Evolutionary conservation across 768 basidiomycete species (phyloP), one percentile per base, ranked within the genome.

Genomic region (Macrolepiota albuminosa): DNA sequence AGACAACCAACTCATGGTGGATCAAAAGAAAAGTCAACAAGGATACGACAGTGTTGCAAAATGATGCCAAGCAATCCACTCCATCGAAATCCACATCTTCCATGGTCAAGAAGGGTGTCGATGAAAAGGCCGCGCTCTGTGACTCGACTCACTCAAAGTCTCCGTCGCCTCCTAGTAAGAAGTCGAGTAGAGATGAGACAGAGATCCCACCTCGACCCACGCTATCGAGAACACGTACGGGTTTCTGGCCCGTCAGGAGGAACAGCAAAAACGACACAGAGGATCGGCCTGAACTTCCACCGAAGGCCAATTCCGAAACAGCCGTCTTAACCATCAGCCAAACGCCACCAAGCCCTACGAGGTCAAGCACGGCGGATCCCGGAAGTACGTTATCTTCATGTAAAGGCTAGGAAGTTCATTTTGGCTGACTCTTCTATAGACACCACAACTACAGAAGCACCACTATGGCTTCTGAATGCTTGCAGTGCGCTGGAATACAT

Each of bases 401-500:
- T 6, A 26, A 43, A 36, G 8, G 43, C 26, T 45, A 24, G 18
- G 24, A 51, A 21, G 29, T 14, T 37, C 2, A 52, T 31, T 26
- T 54, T 57, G 16, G 33, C 11, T 59, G 42, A 59, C 48, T 39
- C 33, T 58, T 48, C 59, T 71, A 71, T 68, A 10, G 73, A 74
- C 5, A 73, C 75, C n/a, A 76, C 76, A 2, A 74, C 74, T 13
- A 76, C 75, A 3, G 82, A 88, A 60, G 89, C 85, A 11, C 89
- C 89, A 0, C 74, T 83, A 0, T 92, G 89, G 89, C 79, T 92
- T 18, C 68, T 92, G 58, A 91, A 90, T 66, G 89, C 90, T 1
- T 86, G 86, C 64, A 84, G 78, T 51, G 89, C 90, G 10, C 79
- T 92, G 61, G 88, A 90, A 56, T 88, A 81, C 73, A 82, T 92